A percentile compares a stretch with the other conserved stretches of the same genome.
Evolutionary conservation across 1,139 yeast species (phyloP).

Genomic region (Debaryomyces psychrophilus): DNA sequence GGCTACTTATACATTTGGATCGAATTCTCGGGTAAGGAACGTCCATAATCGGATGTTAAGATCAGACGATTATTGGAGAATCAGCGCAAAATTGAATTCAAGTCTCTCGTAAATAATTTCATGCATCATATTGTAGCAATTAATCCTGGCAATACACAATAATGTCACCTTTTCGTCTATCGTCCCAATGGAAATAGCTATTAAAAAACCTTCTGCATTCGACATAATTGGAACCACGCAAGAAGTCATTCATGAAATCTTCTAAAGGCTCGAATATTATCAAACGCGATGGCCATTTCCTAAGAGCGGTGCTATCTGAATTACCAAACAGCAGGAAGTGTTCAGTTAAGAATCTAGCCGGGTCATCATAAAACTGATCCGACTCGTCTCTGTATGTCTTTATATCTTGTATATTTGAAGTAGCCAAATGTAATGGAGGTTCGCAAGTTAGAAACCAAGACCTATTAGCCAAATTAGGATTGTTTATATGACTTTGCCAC

Average conservation of each 20-base stretch:
- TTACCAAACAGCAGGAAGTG: conserved; percentile 19
- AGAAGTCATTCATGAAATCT: conserved; percentile 39
- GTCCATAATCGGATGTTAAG: not conserved
- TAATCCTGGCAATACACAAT: conserved; percentile 51
- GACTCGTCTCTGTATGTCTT: conserved; percentile 76
- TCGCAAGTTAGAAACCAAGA: conserved; percentile 87
- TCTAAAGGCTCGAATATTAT: conserved; percentile 71
- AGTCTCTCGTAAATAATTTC: not conserved
- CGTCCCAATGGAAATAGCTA: conserved; percentile 85
- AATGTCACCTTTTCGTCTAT: conserved; percentile 76
- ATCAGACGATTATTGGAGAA: not conserved
- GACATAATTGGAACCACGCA: conserved; percentile 47
- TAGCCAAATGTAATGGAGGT: conserved; percentile 67
- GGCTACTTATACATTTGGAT: not conserved
- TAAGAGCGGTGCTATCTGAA: conserved; percentile 33
- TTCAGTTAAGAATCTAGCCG: conserved; percentile 48
- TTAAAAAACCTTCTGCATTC: conserved; percentile 68
- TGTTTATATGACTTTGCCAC: conserved; percentile 83
- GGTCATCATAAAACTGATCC: conserved; percentile 76
- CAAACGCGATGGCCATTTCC: conserved; percentile 72
- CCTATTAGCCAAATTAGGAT: conserved; percentile 40
- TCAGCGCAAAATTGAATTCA: not conserved
- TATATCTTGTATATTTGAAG: conserved; percentile 29
- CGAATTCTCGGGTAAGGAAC: not conserved
- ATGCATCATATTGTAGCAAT: not conserved